Evolutionary conservation across 1,284 basidiomycete genomes (phyloP).

Genomic region (Peniophora sp.): DNA sequence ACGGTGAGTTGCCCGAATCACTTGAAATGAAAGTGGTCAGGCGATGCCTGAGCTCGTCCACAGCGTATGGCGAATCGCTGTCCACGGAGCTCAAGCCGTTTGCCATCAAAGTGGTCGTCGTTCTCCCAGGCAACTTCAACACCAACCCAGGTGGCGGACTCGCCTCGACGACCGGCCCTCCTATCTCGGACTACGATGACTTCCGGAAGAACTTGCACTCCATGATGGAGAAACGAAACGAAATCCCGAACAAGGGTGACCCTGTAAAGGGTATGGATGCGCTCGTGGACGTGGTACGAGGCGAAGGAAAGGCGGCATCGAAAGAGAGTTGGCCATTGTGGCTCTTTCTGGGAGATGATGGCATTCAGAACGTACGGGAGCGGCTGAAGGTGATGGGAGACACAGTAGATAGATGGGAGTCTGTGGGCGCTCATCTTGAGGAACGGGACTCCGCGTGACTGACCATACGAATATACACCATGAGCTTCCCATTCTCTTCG

Average conservation of each 20-base stretch:
- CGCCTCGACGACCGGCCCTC: constrained; percentile 8
- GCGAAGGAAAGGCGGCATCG: constrained; percentile 18
- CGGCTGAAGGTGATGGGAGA: constrained; percentile 15
- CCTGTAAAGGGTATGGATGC: constrained; percentile 21
- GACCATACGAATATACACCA: too few relatives aligned
- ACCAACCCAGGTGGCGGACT: constrained; percentile 15
- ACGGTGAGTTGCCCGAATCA: constrained; percentile 19
- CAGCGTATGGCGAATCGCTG: constrained; percentile 23
- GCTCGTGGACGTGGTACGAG: constrained; percentile 22
- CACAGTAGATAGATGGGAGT: constrained; percentile 20
- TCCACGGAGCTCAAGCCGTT: constrained; percentile 20
- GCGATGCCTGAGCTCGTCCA: neutral
- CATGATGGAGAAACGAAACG: constrained; percentile 12
- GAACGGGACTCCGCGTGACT: too few relatives aligned
- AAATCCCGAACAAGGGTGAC: constrained; percentile 15
- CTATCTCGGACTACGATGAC: constrained; percentile 18
- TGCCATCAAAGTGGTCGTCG: constrained; percentile 22
- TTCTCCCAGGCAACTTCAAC: constrained; percentile 24
- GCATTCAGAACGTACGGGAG: constrained; percentile 16
- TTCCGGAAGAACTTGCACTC: constrained; percentile 9
- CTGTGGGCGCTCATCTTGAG: neutral
- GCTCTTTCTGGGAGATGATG: constrained; percentile 22
- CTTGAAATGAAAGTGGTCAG: too few relatives aligned
- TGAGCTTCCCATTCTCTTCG: too few relatives aligned
- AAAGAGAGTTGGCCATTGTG: constrained; percentile 15